Evolutionary conservation across 2,329 filamentous ascomycete species (phyloP).

Genomic region (Pseudogymnoascus sp.): DNA sequence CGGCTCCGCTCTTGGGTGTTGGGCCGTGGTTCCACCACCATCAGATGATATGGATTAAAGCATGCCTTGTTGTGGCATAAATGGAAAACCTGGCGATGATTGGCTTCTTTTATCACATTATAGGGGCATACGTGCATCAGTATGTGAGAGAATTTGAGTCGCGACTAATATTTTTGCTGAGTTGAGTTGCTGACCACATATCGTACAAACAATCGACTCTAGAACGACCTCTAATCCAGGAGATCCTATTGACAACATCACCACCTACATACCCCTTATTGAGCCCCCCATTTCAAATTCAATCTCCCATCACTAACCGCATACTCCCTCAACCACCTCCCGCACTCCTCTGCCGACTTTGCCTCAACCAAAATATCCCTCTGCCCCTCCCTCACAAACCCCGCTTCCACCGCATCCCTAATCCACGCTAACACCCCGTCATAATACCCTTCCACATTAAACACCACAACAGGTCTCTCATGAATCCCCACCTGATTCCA

Average conservation of each 20-base stretch:
- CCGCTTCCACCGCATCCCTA: conserved; percentile 59
- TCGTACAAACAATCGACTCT: neutral
- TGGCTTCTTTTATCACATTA: too few species aligned
- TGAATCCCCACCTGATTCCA: conserved; percentile 97
- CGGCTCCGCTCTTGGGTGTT: too few species aligned
- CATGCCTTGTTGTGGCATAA: too few species aligned
- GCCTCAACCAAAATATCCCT: conserved; percentile 71
- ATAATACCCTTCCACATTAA: conserved; percentile 85
- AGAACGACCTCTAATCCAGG: neutral
- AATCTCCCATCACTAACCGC: conserved; percentile 66
- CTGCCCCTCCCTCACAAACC: conserved; percentile 65
- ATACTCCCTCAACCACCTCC: conserved; percentile 62
- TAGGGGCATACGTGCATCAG: too few species aligned
- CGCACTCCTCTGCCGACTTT: conserved; percentile 58
- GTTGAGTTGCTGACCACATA: neutral
- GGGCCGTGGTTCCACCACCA: too few species aligned
- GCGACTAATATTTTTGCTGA: neutral
- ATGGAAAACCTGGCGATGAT: too few species aligned
- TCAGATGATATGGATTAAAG: too few species aligned
- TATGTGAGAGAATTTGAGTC: too few species aligned
- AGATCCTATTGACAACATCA: neutral
- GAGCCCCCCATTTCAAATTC: conserved; percentile 60
- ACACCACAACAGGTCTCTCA: conserved; percentile 62
- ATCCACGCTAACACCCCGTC: conserved; percentile 77
- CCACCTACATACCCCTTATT: neutral